Conservation (phyloP, 768 basidiomycete genomes). For the Kwoniella dendrophila region DNA sequence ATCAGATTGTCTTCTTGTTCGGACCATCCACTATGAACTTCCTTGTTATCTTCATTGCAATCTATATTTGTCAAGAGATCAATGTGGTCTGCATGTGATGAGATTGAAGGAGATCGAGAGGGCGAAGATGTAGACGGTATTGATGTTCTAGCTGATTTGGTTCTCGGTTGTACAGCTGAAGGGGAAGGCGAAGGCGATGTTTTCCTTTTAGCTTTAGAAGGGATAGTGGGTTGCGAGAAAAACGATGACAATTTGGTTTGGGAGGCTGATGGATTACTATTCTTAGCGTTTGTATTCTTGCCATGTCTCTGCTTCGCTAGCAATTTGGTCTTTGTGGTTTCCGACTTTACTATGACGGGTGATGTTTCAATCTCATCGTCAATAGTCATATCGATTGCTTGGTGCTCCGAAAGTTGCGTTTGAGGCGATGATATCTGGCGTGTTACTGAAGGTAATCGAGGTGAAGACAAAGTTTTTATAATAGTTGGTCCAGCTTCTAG, state of each 20-base stretch:
- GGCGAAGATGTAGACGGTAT: neutral
- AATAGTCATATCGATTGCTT: slow-evolving; percentile 27
- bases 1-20: slow-evolving; percentile 39
- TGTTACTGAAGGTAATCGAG: neutral
- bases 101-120: slow-evolving; percentile 12
- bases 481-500: neutral
- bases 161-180: neutral
- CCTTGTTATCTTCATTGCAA: neutral
- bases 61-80: neutral
- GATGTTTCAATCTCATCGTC: slow-evolving; percentile 1
- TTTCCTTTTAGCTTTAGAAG: slow-evolving; percentile 24
- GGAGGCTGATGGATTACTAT: neutral
- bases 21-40: neutral
- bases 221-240: slow-evolving; percentile 42
- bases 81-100: neutral
- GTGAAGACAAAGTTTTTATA: neutral
- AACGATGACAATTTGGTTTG: slow-evolving; percentile 47
- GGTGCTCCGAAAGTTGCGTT: neutral
- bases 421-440: neutral
- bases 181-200: slow-evolving; percentile 9
- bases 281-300: neutral
- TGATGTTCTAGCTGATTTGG: slow-evolving; percentile 1
- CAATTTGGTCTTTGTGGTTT: slow-evolving; percentile 1
- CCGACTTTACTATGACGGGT: neutral
- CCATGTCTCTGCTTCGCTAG: neutral